These are phyloP conservation scores for Toxicodendron radicans DNA, from an alignment of 345 rosid species.

Conservation along the genomic window DNA sequence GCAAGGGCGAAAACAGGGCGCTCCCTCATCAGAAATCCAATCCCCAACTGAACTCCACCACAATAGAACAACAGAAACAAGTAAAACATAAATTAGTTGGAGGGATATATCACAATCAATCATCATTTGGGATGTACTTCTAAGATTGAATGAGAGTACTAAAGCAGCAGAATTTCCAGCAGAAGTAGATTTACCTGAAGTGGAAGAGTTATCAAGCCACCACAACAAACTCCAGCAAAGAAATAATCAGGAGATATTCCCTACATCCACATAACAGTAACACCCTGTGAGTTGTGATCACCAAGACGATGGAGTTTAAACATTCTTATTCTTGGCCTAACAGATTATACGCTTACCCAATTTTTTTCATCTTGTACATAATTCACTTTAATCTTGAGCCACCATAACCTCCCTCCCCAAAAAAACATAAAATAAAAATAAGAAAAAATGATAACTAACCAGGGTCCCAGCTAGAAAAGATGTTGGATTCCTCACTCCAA, in stretches of 20 bases:
- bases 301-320: neutral
- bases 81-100: neutral
- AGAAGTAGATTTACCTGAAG: slow-evolving; percentile 55
- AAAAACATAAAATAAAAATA: neutral
- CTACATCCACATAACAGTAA: slow-evolving; percentile 33
- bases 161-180: neutral
- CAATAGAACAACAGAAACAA: slow-evolving; percentile 5
- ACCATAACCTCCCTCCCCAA: too few species aligned
- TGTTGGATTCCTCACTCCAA: slow-evolving; percentile 87
- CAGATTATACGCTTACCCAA: too few species aligned
- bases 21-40: slow-evolving; percentile 75
- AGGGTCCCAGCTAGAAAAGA: slow-evolving; percentile 78
- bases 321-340: too few species aligned
- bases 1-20: slow-evolving; percentile 74
- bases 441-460: slow-evolving; percentile 42
- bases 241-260: slow-evolving; percentile 83
- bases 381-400: too few species aligned
- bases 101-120: neutral
- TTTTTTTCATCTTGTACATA: too few species aligned
- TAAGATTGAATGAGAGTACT: neutral
- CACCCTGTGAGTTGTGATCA: neutral
- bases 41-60: slow-evolving; percentile 46
- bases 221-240: slow-evolving; percentile 93
- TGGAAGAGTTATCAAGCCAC: slow-evolving; percentile 85
- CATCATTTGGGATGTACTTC: neutral